Conservation (phyloP, 257 asterid species). For the Avicennia marina region DNA sequence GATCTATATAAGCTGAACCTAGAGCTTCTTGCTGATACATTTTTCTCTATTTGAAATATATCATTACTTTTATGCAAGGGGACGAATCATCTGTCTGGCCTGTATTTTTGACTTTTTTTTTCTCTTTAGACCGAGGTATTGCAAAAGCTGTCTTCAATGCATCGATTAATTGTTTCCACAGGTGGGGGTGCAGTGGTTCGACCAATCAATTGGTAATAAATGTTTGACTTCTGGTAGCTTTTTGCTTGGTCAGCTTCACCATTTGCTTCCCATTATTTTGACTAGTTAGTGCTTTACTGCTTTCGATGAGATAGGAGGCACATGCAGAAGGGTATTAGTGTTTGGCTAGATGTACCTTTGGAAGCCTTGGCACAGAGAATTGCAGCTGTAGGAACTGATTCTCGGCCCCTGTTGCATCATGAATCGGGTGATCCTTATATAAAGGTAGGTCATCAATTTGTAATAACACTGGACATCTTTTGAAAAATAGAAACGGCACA, state of each 20-base stretch:
- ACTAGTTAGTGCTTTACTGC: slow-evolving; percentile 3
- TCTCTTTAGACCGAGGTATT: slow-evolving; percentile 60
- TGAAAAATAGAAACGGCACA: too few species aligned
- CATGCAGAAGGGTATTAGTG: slow-evolving; percentile 79
- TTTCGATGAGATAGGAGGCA: slow-evolving; percentile 52
- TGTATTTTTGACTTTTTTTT: slow-evolving; percentile 11
- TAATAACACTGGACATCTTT: background rate
- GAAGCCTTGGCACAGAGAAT: slow-evolving; percentile 86
- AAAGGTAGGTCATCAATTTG: slow-evolving; percentile 32
- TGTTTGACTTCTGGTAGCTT: slow-evolving; percentile 4
- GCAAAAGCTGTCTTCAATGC: slow-evolving; percentile 63
- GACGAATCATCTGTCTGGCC: too few species aligned
- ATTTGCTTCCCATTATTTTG: slow-evolving; percentile 1
- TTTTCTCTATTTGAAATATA: too few species aligned
- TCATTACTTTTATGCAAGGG: too few species aligned
- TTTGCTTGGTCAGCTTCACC: background rate
- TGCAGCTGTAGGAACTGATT: slow-evolving; percentile 61
- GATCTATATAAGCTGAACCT: too few species aligned
- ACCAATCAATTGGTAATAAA: slow-evolving; percentile 76
- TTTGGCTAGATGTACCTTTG: slow-evolving; percentile 91
- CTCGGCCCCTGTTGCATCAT: slow-evolving; percentile 74
- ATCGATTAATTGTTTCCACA: slow-evolving; percentile 71
- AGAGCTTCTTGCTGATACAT: too few species aligned
- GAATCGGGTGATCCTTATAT: slow-evolving; percentile 74
- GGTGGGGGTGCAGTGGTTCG: slow-evolving; percentile 98